Base-by-base conservation (phyloP, 78 protist species). In the Chrysochromulina parva region DNA sequence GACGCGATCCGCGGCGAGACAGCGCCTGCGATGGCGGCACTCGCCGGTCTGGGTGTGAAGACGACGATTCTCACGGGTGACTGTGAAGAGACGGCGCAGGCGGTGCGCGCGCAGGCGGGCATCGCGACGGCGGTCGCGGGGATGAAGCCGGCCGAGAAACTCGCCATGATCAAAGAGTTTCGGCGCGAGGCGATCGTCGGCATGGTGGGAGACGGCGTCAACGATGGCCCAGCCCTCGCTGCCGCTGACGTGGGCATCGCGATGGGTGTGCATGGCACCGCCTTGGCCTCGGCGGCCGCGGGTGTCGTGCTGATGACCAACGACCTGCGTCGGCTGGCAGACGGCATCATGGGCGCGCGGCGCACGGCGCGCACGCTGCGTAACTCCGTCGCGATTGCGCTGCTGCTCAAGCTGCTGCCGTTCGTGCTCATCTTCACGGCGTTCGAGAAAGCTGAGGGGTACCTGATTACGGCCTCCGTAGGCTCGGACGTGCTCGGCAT, bases 201-300 rank as follows among this genome's bases (percentile, higher is more conserved):
- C 24, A 48, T 38, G 82, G 11, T 74, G 19, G 55, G 82, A 53
- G 82, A 74, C 55, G 82, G 82, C 2, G 78, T 69, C 26, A 69
- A 69, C 78, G 78, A 69, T 17, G 78, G 78, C 50, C 78, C 78
- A 2, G 82, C 82, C 19, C 82, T 74, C 19, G 82, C 82, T 24
- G 50, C 82, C 17, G 82, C 82, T 17, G 82, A 74, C 82, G 55
- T 74, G 28, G 82, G 82, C 82, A 16, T 74, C 6, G 82, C 82
- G 57, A 74, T 74, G 82, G 82, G 82, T 13, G 82, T 74, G 7
- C 82, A 74, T 53, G 82, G 82, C 57, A 48, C 82, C 57, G 82
- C 82, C 20, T 48, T 74, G 57, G 82, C 82, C 57, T 6, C 82
- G 24, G 57, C 3, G 57, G 82, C 82, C 28, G 82, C 82, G 7